These are phyloP conservation scores for Populus davidiana DNA, from an alignment of 345 rosid genomes.

Conservation along the genomic window DNA sequence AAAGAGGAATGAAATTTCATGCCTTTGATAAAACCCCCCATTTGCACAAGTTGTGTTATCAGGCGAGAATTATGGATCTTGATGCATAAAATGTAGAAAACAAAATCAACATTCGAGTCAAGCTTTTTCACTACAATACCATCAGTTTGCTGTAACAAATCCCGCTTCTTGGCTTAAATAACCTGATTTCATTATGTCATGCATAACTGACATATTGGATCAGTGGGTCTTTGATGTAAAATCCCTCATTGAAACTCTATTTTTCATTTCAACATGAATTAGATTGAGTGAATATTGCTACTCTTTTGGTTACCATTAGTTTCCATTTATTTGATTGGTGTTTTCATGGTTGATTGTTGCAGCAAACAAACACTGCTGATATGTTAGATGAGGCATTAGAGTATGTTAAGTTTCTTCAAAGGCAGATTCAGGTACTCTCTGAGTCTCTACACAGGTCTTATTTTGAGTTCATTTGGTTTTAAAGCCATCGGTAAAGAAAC, in stretches of 20 bases:
- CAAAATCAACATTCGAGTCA: neutral
- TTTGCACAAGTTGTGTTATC: neutral
- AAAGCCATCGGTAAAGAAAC: neutral
- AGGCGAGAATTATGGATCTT: neutral
- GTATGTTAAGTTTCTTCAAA: constrained; percentile 72
- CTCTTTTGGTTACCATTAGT: neutral
- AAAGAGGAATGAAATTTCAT: neutral
- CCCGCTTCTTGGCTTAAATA: neutral
- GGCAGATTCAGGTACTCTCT: constrained; percentile 71
- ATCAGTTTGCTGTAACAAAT: neutral
- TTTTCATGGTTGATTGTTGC: constrained; percentile 21
- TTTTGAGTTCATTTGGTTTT: neutral
- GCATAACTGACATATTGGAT: neutral
- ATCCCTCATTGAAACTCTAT: neutral
- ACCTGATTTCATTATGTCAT: neutral
- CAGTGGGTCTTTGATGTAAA: neutral
- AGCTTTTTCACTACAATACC: neutral
- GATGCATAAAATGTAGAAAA: neutral
- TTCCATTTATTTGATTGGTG: neutral
- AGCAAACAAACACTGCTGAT: constrained; percentile 93
- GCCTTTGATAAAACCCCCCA: neutral
- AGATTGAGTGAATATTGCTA: neutral
- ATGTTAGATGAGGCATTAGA: constrained; percentile 85
- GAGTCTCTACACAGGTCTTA: neutral
- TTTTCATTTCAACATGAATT: neutral